Evolutionary conservation across 129 eudicot species (phyloP).

Genomic region (Deinandra increscens): DNA sequence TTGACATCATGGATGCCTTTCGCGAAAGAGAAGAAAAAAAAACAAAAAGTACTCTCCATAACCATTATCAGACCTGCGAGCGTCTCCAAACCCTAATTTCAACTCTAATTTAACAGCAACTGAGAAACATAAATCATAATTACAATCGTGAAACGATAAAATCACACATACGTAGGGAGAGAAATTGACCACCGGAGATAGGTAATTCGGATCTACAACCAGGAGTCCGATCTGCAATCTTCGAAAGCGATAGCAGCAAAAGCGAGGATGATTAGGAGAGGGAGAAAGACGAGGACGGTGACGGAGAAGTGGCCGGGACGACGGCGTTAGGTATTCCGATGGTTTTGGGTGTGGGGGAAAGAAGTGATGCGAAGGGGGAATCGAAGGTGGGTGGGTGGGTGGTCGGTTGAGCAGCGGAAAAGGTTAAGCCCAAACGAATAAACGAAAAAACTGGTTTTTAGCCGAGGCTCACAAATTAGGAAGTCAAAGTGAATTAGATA

Average conservation of each 20-base stretch:
- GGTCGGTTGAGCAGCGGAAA: constrained; percentile 21
- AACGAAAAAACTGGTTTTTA: neutral
- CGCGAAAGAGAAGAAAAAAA: neutral
- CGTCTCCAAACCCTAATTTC: constrained; percentile 25
- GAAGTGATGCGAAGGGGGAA: constrained; percentile 18
- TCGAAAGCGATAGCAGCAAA: constrained; percentile 6
- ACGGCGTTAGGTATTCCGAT: constrained; percentile 1
- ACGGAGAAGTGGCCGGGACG: neutral
- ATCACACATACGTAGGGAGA: constrained; percentile 6
- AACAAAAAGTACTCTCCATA: constrained; percentile 4
- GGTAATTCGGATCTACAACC: constrained; percentile 22
- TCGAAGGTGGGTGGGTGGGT: constrained; percentile 27
- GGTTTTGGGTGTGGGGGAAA: constrained; percentile 1
- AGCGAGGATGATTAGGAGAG: neutral
- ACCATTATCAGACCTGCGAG: constrained; percentile 19
- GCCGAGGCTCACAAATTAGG: neutral
- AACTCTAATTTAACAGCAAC: constrained; percentile 13
- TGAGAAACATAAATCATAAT: constrained; percentile 5
- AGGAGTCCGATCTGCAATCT: constrained; percentile 27
- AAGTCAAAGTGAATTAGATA: constrained; percentile 4
- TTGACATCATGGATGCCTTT: neutral
- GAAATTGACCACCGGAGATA: constrained; percentile 5
- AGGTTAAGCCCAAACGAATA: constrained; percentile 22
- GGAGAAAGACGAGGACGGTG: neutral
- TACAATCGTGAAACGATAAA: neutral